These are phyloP conservation scores for Hibiscus trionum DNA, from an alignment of 345 rosid genomes.

Conservation along the genomic window DNA sequence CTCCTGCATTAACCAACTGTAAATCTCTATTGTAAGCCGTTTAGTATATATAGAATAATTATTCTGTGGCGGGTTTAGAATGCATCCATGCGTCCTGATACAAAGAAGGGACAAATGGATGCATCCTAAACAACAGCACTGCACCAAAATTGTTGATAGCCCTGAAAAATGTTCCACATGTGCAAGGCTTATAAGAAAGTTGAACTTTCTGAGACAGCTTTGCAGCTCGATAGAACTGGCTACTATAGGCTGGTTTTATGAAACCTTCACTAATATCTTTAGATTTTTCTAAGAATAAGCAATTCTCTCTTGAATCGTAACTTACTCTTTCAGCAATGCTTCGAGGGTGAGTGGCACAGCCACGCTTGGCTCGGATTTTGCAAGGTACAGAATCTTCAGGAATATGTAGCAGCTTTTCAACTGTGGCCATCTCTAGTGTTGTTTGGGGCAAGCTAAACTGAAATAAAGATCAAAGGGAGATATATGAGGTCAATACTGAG, in stretches of 20 bases:
- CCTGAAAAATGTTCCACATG: no score
- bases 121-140: no score
- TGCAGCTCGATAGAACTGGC: neutral
- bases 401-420: slow-evolving; percentile 66
- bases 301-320: neutral
- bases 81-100: no score
- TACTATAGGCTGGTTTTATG: no score
- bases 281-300: neutral
- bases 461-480: slow-evolving; percentile 13
- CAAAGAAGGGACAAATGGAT: no score
- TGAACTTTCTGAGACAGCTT: neutral
- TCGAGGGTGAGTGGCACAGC: slow-evolving; percentile 92
- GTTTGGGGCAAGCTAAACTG: slow-evolving; percentile 92
- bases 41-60: neutral
- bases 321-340: slow-evolving; percentile 98
- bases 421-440: slow-evolving; percentile 69
- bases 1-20: neutral
- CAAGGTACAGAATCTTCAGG: slow-evolving; percentile 93
- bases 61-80: no score
- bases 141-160: no score
- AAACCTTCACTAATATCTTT: neutral
- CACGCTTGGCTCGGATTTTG: slow-evolving; percentile 89
- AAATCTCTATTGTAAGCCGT: neutral
- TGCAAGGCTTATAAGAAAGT: no score
- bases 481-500: neutral